Conservation (phyloP, 169 alveolate genomes). For the Cryptosporidium viatorum region DNA sequence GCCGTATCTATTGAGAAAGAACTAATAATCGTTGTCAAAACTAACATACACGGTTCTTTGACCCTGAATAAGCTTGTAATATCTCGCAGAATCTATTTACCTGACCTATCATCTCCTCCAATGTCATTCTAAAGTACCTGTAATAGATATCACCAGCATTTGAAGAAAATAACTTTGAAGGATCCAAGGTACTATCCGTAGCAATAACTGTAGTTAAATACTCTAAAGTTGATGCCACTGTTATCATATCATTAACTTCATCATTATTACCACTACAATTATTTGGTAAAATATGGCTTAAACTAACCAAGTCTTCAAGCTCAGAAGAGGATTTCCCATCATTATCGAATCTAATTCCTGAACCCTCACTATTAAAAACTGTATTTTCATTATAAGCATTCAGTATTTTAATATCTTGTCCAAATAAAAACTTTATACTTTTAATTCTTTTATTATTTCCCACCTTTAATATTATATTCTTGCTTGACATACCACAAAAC, state of each 20-base stretch:
- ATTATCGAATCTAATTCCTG: neutral
- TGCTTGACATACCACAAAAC: conserved; percentile 68
- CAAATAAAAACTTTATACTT: conserved; percentile 33
- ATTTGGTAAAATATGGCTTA: neutral
- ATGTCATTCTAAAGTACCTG: conserved; percentile 16
- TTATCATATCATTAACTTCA: conserved; percentile 35
- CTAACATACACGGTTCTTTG: conserved; percentile 21
- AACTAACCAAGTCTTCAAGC: neutral
- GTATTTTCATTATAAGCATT: neutral
- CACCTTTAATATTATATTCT: conserved; percentile 20
- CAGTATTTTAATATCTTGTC: conserved; percentile 11
- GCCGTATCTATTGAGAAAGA: neutral
- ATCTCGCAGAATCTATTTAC: conserved; percentile 2
- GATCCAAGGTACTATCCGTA: neutral
- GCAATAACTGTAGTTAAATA: conserved; percentile 10
- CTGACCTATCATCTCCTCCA: neutral
- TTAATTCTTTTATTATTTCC: neutral
- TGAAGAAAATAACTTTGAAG: conserved; percentile 30
- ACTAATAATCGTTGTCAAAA: neutral
- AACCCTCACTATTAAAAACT: neutral
- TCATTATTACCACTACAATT: neutral
- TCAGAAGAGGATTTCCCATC: neutral
- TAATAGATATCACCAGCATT: conserved; percentile 6
- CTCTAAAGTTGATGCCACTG: conserved; percentile 41
- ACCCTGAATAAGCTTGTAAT: conserved; percentile 16